phyloP scores from a whole-genome alignment of 2,329 filamentous ascomycete genomes.

The Clarireedia homoeocarpa region DNA sequence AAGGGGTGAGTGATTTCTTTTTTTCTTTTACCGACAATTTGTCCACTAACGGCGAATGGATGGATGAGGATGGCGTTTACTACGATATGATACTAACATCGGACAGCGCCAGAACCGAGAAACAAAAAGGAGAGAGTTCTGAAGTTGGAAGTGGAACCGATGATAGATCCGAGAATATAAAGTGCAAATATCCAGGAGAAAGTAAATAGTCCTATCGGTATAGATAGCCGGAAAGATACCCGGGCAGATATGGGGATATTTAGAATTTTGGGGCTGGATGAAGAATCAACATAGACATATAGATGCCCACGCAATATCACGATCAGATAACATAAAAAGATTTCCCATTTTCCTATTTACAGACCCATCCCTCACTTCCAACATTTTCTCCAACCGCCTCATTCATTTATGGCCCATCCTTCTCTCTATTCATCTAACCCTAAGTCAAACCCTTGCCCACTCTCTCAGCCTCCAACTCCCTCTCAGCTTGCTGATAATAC shows the following conservation, averaged over 20 bases:
- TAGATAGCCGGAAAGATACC: neutral
- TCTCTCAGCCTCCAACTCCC: slow-evolving; percentile 78
- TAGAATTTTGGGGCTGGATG: neutral
- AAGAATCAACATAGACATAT: neutral
- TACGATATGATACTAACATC: slow-evolving; percentile 7
- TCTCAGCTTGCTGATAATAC: slow-evolving; percentile 93
- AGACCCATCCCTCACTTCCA: neutral
- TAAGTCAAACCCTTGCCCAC: slow-evolving; percentile 24
- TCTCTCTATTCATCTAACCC: neutral
- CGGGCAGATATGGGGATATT: neutral
- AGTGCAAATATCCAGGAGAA: neutral
- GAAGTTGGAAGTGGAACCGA: slow-evolving; percentile 28
- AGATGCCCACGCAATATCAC: no score
- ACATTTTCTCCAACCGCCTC: neutral
- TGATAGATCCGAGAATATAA: slow-evolving; percentile 12
- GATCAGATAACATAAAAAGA: neutral
- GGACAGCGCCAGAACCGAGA: slow-evolving; percentile 27
- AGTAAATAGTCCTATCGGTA: neutral
- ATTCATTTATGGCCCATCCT: neutral
- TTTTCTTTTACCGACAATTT: neutral
- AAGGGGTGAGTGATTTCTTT: slow-evolving; percentile 53
- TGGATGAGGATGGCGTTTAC: neutral
- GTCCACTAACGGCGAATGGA: no score
- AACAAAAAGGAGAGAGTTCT: slow-evolving; percentile 28
- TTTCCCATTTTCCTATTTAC: slow-evolving; percentile 8